These are phyloP conservation scores for Sugiyamaella xylanicola DNA, from an alignment of 1,139 yeast species.

Conservation along the genomic window DNA sequence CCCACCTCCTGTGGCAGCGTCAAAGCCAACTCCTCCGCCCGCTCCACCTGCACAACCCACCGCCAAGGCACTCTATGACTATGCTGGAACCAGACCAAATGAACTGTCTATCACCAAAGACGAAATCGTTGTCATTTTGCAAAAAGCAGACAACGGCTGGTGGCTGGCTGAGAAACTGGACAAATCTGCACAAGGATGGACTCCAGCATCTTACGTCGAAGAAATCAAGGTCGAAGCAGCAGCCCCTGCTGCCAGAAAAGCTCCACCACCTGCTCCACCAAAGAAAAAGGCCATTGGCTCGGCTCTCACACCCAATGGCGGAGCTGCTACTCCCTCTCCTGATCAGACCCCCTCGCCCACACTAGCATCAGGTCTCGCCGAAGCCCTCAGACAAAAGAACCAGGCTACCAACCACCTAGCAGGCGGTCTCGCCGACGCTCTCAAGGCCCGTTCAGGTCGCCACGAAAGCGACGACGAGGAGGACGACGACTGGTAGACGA, in stretches of 20 bases:
- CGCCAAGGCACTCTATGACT: conserved; percentile 85
- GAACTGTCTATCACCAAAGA: conserved; percentile 77
- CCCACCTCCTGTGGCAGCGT: conserved; percentile 66
- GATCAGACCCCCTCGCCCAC: conserved; percentile 37
- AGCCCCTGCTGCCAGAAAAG: conserved; percentile 29
- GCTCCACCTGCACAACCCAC: conserved; percentile 78
- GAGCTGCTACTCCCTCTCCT: conserved; percentile 24
- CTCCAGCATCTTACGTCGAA: conserved; percentile 87
- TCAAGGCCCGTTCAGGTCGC: conserved; percentile 80
- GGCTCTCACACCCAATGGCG: conserved; percentile 32
- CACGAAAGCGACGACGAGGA: conserved; percentile 79
- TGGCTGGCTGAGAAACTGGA: conserved; percentile 79
- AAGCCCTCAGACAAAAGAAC: conserved; percentile 65
- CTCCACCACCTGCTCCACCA: conserved; percentile 42
- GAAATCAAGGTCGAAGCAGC: conserved; percentile 47
- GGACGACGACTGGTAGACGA: conserved; percentile 46
- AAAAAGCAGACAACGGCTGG: conserved; percentile 78
- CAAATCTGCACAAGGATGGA: conserved; percentile 90
- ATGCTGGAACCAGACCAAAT: conserved; percentile 82
- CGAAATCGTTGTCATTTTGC: conserved; percentile 69
- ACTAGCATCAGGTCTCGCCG: conserved; percentile 70
- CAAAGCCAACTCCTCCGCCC: conserved; percentile 57
- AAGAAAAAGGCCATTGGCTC: conserved; percentile 32
- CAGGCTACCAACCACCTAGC: conserved; percentile 71
- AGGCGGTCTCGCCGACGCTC: conserved; percentile 87